Evolutionary conservation across 2,329 filamentous ascomycete genomes (phyloP).

Genomic region (Dactylonectria macrodidyma): DNA sequence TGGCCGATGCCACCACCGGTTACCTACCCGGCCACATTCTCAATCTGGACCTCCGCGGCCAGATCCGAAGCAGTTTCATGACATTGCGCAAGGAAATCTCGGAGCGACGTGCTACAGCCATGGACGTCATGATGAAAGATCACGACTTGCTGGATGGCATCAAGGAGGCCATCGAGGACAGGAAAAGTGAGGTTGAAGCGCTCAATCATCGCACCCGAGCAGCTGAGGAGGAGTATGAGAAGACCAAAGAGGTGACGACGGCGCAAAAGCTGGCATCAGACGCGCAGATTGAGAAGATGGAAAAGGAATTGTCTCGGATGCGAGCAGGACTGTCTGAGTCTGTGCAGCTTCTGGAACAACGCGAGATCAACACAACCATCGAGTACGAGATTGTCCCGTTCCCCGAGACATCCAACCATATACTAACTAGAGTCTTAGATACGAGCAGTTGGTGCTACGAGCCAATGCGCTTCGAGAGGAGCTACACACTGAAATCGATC

Average conservation of each 20-base stretch:
- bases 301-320: constrained; percentile 98
- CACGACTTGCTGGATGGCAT: constrained; percentile 94
- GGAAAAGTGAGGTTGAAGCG: constrained; percentile 91
- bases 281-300: constrained; percentile 97
- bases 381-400: constrained; percentile 76
- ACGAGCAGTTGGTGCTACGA: constrained; percentile 90
- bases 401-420: background rate
- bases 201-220: constrained; percentile 89
- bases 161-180: constrained; percentile 97
- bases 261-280: constrained; percentile 92
- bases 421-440: constrained; percentile 64
- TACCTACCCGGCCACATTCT: constrained; percentile 92
- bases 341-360: constrained; percentile 92
- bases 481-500: constrained; percentile 96
- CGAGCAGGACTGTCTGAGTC: constrained; percentile 85
- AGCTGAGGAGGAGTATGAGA: constrained; percentile 94
- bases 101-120: constrained; percentile 84
- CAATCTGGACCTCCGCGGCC: constrained; percentile 88
- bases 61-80: constrained; percentile 84
- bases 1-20: constrained; percentile 86
- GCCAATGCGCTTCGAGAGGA: constrained; percentile 92
- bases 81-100: constrained; percentile 89
- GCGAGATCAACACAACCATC: constrained; percentile 96
- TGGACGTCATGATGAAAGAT: constrained; percentile 94
- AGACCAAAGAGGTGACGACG: constrained; percentile 87